Evolutionary conservation across 208 protist genomes (phyloP).

Genomic region (Balamuthia mandrillaris): DNA sequence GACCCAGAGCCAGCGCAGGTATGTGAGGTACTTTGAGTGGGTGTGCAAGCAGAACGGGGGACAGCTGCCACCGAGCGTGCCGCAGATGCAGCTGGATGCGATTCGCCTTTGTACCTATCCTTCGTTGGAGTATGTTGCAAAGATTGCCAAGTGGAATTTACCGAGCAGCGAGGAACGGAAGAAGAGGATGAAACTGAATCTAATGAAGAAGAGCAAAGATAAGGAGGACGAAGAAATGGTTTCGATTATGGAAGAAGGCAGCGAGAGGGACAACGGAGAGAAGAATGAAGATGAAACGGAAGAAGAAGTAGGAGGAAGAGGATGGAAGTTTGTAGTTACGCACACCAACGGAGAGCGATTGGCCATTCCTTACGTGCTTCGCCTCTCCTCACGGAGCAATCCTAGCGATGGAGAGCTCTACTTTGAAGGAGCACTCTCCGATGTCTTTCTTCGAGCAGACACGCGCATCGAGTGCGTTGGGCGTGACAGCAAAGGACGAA

Average conservation of each 20-base stretch:
- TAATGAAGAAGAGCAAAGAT: background rate
- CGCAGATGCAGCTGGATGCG: background rate
- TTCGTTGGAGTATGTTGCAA: too few relatives aligned
- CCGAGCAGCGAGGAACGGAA: too few relatives aligned
- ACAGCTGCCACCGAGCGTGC: background rate
- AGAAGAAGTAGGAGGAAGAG: background rate
- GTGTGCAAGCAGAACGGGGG: conserved; percentile 18
- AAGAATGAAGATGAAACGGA: background rate
- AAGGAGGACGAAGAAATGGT: background rate
- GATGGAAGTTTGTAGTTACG: background rate
- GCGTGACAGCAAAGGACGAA: background rate
- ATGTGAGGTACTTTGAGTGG: conserved; percentile 33
- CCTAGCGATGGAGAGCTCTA: background rate
- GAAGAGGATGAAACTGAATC: background rate
- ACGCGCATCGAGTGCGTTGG: background rate
- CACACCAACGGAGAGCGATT: conserved; percentile 21
- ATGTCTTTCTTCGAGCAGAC: background rate
- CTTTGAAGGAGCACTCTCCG: background rate
- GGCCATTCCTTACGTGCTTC: background rate
- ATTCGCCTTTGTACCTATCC: background rate
- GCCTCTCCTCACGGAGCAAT: background rate
- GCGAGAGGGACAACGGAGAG: background rate
- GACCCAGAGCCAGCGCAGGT: conserved; percentile 19
- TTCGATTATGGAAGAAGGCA: background rate
- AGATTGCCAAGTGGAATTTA: background rate